Evolutionary conservation across 2,329 filamentous ascomycete genomes (phyloP).

Genomic region (Calonectria pseudoreteaudii): DNA sequence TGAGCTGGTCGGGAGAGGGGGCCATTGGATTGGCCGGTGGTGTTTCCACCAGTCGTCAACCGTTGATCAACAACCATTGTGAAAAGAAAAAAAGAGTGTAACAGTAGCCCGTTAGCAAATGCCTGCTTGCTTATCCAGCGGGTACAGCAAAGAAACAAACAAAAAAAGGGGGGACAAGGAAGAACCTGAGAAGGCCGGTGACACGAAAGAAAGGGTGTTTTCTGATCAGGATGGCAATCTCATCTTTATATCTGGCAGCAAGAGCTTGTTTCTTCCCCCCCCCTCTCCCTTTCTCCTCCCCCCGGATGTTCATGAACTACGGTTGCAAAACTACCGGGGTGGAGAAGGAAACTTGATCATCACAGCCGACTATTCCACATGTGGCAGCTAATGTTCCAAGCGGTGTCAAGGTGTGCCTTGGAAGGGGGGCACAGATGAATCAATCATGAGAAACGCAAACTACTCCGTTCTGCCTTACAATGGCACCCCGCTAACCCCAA

Average conservation of each 20-base stretch:
- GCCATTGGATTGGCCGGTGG: conserved; percentile 46
- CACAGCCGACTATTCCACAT: not conserved
- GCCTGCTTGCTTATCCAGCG: conserved; percentile 4
- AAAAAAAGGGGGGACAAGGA: not conserved
- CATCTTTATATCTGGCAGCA: not conserved
- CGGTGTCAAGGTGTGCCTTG: not conserved
- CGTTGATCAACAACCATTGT: not conserved
- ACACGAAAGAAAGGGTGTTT: not conserved
- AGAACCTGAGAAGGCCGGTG: not conserved
- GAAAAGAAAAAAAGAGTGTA: not conserved
- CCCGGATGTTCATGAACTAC: not conserved
- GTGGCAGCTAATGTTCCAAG: not conserved
- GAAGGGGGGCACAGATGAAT: not conserved
- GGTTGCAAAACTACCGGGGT: not conserved
- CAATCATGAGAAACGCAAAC: not conserved
- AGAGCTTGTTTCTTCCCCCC: not conserved
- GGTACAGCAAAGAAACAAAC: not conserved
- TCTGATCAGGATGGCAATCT: not conserved
- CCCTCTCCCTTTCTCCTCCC: too few relatives aligned
- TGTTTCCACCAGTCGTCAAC: conserved; percentile 15
- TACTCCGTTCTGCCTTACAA: not conserved
- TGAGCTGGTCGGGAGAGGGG: conserved; percentile 67
- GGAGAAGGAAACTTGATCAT: not conserved
- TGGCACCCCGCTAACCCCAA: not conserved
- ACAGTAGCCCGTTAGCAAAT: conserved; percentile 1